These are phyloP conservation scores for Verticillium albo-atrum DNA, from an alignment of 2,329 filamentous ascomycete species.

Conservation along the genomic window DNA sequence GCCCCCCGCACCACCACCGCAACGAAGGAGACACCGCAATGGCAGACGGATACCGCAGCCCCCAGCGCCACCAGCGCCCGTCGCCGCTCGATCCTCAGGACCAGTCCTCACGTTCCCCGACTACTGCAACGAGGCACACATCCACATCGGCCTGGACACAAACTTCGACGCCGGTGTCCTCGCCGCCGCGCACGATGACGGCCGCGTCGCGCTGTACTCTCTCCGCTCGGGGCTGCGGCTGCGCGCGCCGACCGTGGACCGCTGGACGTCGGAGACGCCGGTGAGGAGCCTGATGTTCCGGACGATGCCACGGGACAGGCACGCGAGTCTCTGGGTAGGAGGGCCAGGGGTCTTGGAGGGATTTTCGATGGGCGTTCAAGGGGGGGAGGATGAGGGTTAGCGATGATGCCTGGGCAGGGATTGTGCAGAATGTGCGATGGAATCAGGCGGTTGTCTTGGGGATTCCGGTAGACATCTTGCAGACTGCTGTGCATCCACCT, in stretches of 20 bases:
- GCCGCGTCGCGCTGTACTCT: conserved; percentile 45
- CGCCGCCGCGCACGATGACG: conserved; percentile 50
- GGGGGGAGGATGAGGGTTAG: conserved; percentile 28
- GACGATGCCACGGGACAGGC: conserved; percentile 35
- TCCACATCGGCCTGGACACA: conserved; percentile 48
- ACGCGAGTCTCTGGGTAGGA: conserved; percentile 44
- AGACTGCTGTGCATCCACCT: too few species aligned
- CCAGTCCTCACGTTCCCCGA: conserved; percentile 41
- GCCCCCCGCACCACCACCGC: background rate
- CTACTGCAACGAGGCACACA: conserved; percentile 45
- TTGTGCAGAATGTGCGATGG: background rate
- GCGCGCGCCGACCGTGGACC: conserved; percentile 17
- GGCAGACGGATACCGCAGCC: background rate
- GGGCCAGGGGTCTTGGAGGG: conserved; percentile 31
- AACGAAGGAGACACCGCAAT: background rate
- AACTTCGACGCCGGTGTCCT: conserved; percentile 41
- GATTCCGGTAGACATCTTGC: too few species aligned
- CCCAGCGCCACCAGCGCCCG: background rate
- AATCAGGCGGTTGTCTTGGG: too few species aligned
- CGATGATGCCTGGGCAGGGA: background rate
- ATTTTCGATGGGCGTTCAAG: conserved; percentile 35
- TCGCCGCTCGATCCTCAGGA: background rate
- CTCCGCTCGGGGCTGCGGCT: conserved; percentile 38
- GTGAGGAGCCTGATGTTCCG: conserved; percentile 41
- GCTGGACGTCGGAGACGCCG: conserved; percentile 20